These are phyloP conservation scores for Ustilago hordei DNA, from an alignment of 1,284 basidiomycete genomes.

Conservation along the genomic window DNA sequence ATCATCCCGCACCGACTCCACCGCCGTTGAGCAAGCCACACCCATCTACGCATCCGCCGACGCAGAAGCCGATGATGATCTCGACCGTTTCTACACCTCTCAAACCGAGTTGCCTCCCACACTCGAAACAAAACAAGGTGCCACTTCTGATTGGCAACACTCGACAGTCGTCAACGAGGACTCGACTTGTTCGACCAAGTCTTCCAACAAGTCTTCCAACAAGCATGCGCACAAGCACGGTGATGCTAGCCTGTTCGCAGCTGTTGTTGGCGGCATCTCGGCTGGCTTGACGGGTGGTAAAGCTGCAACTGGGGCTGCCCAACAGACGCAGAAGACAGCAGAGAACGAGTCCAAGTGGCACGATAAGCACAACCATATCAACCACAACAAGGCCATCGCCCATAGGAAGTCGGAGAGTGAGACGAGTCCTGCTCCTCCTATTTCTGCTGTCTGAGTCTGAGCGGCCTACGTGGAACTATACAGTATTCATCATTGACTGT, in stretches of 20 bases:
- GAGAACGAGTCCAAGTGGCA: conserved; percentile 21
- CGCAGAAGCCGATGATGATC: conserved; percentile 20
- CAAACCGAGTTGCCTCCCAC: conserved; percentile 33
- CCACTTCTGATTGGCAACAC: conserved; percentile 24
- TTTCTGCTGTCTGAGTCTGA: conserved; percentile 2
- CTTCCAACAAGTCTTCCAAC: conserved; percentile 11
- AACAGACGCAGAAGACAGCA: conserved; percentile 17
- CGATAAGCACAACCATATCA: conserved; percentile 33
- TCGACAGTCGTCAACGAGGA: conserved; percentile 26
- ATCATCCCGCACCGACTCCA: conserved; percentile 15
- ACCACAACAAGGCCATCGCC: conserved; percentile 18
- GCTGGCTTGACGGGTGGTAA: conserved; percentile 28
- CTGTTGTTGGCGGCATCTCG: conserved; percentile 36
- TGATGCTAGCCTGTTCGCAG: conserved; percentile 37
- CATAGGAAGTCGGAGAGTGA: conserved; percentile 12
- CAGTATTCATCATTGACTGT: background rate
- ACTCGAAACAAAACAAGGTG: conserved; percentile 17
- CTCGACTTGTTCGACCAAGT: background rate
- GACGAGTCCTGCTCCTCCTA: conserved; percentile 2
- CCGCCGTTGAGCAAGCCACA: conserved; percentile 9
- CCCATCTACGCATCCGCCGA: conserved; percentile 19
- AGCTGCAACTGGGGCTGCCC: conserved; percentile 15
- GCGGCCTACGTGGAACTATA: background rate
- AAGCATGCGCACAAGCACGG: conserved; percentile 27
- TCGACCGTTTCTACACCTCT: conserved; percentile 54